Base-by-base conservation (phyloP, 1,139 yeast species). In the Hemisphaericaspora xylofermentans region DNA sequence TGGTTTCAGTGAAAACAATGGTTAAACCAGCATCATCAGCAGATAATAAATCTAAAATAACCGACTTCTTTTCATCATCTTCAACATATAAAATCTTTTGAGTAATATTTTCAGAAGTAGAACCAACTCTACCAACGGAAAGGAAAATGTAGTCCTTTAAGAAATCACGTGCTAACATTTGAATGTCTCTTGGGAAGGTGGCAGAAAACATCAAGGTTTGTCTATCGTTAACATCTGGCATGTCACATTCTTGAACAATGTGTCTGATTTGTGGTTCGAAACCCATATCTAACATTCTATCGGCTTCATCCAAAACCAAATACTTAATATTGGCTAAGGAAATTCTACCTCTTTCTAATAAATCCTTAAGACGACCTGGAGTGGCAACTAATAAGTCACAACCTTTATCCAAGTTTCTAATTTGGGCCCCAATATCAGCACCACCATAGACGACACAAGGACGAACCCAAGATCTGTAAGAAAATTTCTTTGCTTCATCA, bases 231-330 rank as follows among this genome's bases (percentile, higher is more conserved):
- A 88, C 95, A 52, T 78, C 84, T 49, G 98, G 96, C 98, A 91
- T 91, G 66, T 88, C 97, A 75, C 94, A 91, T 55, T 87, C 95
- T 71, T 93, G 96, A 48, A 93, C 98, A 63, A 93, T 91, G 65
- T 91, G 88, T 80, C 98, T 88, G 63, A 93, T 93, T 78, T 93
- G 98, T 52, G 98, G 98, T 76, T 93, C 98, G 73, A 93, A 93
- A 78, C 98, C 98, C 98, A 93, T 93, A 83, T 93, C 98, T 73
- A 93, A 82, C 98, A 93, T 93, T 78, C 98, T 88, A 73, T 93
- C 98, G 62, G 98, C 98, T 78, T 93, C 98, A 71, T 93, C 98
- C 53, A 93, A 78, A 39, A 93, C 98, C 64, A 93, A 79, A 71
- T 88, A 93, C 68, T 87, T 88, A 70, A 93, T 89, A 72, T 88